Base-by-base conservation (phyloP, 768 basidiomycete genomes). In the Lactarius vividus region DNA sequence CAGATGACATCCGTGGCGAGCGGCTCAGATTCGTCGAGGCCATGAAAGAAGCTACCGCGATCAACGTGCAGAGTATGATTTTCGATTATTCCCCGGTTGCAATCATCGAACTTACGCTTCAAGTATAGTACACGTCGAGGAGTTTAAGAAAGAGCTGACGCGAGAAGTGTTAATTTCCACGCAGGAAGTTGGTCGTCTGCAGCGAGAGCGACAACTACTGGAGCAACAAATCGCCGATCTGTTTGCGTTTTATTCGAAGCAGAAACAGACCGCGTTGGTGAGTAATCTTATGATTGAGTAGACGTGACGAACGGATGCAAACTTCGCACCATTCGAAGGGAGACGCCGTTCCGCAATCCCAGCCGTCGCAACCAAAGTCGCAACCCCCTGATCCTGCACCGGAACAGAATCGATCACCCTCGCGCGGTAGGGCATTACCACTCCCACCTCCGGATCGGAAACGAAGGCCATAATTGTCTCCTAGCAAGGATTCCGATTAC, bases 41-140 rank as follows among this genome's bases (percentile, higher is more conserved):
- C n/a, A 96, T 95, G 93, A 91, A 91, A 73, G 90, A 94, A 70
- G 94, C 92, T 1, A 96, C 94, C 0, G 85, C 86, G 1, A 91
- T 96, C 71, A 94, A 95, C 69, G 86, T 96, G 2, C 88, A 91
- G 74, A 79, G 91, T 89, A 75, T 69, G 74, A 65, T 9, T 42
- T 10, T 26, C 23, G 4, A 49, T 37, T 23, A 18, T 35, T 10
- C 39, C 56, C 40, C 56, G 8, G 4, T 35, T 53, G 37, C 35
- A 29, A 56, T 44, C 52, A 65, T 62, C 60, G 26, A 28, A 49
- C 61, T 70, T 1, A 69, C 68, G 31, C 62, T 23, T 46, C 39
- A 26, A 40, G 35, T 63, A 4, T 71, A 93, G 92, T 84, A 28
- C 93, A 95, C 70, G 88, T 96, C 57, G 91, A 94, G 70, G 87